Evolutionary conservation across 768 basidiomycete species (phyloP).

Genomic region (Leccinum subgranulosum): DNA sequence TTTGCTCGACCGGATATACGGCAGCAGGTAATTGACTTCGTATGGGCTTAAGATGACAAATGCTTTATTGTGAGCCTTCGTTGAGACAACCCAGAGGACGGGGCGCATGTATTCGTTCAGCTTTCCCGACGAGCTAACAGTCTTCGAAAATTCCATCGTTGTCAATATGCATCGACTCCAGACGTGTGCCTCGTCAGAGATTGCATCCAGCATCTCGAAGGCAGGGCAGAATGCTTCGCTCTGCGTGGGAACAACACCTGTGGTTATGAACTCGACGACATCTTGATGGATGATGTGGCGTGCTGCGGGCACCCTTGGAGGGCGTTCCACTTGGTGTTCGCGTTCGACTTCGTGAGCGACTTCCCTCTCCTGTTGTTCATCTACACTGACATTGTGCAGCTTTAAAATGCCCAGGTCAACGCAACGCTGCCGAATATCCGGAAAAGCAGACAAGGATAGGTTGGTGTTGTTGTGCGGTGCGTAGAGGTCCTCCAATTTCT

Average conservation of each 20-base stretch:
- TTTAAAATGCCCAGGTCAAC: constrained; percentile 24
- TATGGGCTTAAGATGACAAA: neutral
- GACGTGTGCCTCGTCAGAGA: neutral
- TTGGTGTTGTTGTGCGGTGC: constrained; percentile 6
- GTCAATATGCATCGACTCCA: neutral
- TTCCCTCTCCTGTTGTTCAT: constrained; percentile 48
- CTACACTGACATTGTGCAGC: constrained; percentile 19
- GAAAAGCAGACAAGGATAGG: neutral
- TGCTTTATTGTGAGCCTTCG: neutral
- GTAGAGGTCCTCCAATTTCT: constrained; percentile 36
- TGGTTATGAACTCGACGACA: neutral
- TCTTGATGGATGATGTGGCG: neutral
- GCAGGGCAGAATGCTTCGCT: neutral
- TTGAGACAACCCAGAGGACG: neutral
- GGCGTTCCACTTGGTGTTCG: neutral
- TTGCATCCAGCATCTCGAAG: neutral
- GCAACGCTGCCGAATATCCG: constrained; percentile 27
- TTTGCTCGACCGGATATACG: constrained; percentile 28
- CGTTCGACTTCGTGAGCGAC: constrained; percentile 32
- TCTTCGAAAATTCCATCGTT: neutral
- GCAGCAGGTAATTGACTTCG: constrained; percentile 38
- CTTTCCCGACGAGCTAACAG: constrained; percentile 1
- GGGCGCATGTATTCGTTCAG: neutral
- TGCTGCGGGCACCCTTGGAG: neutral
- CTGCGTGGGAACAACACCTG: neutral